Conservation (phyloP, 257 asterid species). For the Coffea canephora region DNA sequence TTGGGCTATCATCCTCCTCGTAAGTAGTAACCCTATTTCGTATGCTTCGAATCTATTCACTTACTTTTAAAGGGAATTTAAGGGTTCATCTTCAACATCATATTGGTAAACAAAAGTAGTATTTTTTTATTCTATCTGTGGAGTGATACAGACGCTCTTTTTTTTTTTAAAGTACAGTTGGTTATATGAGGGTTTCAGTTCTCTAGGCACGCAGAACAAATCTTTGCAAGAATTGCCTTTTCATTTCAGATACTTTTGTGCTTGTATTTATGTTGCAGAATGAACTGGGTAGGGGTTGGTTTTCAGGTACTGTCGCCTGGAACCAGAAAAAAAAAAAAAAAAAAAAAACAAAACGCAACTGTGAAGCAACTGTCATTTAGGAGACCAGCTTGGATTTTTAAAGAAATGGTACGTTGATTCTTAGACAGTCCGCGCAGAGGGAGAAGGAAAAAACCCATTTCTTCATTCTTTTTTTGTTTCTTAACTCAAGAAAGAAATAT, state of each 20-base stretch:
- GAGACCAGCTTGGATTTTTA: neutral
- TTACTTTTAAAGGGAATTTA: too few relatives aligned
- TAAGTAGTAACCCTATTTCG: too few relatives aligned
- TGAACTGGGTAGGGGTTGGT: too few relatives aligned
- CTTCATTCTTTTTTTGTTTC: too few relatives aligned
- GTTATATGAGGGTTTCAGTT: neutral
- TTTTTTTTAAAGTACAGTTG: too few relatives aligned
- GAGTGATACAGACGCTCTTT: too few relatives aligned
- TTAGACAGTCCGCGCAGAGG: neutral
- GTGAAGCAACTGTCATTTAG: neutral
- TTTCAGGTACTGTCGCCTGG: neutral
- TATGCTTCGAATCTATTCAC: too few relatives aligned
- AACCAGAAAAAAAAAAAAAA: neutral
- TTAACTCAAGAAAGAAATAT: neutral
- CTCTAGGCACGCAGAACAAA: neutral
- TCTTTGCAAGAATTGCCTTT: neutral
- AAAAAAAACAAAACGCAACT: neutral
- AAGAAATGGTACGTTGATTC: neutral
- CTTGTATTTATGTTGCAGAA: too few relatives aligned
- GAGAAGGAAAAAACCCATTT: neutral
- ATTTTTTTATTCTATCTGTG: too few relatives aligned
- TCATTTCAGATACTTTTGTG: neutral
- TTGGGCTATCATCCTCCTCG: too few relatives aligned
- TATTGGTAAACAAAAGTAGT: too few relatives aligned
- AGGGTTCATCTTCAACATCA: too few relatives aligned